Percentiles rank a stretch among this genome's conserved stretches.
Conservation (phyloP, 164 flowering plant species). For the Vitis amurensis region DNA sequence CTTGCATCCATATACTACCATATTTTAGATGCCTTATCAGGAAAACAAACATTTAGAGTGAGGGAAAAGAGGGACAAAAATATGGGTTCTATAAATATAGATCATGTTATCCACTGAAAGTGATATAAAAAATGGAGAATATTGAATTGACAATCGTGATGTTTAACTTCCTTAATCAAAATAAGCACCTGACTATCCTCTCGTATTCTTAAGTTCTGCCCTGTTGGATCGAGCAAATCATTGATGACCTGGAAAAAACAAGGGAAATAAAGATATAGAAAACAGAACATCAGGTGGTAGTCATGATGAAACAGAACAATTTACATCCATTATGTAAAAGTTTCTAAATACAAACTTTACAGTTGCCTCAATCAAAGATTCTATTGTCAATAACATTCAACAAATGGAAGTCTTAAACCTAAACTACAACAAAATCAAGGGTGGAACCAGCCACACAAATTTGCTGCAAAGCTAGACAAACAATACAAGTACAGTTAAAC, state of each 20-base stretch:
- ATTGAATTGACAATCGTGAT: background rate
- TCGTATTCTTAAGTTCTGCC: slow-evolving; percentile 72
- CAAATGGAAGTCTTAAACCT: too few relatives aligned
- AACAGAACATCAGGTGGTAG: slow-evolving; percentile 1
- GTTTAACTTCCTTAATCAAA: background rate
- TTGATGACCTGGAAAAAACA: slow-evolving; percentile 63
- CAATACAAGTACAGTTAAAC: too few relatives aligned
- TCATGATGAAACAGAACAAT: background rate
- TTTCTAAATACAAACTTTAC: too few relatives aligned
- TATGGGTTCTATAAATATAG: background rate
- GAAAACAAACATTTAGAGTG: background rate
- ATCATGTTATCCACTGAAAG: background rate
- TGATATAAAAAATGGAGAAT: background rate
- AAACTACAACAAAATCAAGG: too few relatives aligned
- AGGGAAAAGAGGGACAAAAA: background rate
- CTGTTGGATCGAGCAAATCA: slow-evolving; percentile 81
- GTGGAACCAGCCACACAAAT: too few relatives aligned
- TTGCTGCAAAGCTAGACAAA: too few relatives aligned
- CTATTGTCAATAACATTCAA: too few relatives aligned
- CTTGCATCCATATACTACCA: too few relatives aligned
- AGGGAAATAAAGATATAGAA: background rate
- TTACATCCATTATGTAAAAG: background rate
- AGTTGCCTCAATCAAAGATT: too few relatives aligned
- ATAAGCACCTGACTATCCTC: slow-evolving; percentile 77
- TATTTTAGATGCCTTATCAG: too few relatives aligned